Evolutionary conservation across 75 land plant genomes (phyloP), one percentile per base, ranked within the genome.

Genomic region (Adiantum capillusveneris): DNA sequence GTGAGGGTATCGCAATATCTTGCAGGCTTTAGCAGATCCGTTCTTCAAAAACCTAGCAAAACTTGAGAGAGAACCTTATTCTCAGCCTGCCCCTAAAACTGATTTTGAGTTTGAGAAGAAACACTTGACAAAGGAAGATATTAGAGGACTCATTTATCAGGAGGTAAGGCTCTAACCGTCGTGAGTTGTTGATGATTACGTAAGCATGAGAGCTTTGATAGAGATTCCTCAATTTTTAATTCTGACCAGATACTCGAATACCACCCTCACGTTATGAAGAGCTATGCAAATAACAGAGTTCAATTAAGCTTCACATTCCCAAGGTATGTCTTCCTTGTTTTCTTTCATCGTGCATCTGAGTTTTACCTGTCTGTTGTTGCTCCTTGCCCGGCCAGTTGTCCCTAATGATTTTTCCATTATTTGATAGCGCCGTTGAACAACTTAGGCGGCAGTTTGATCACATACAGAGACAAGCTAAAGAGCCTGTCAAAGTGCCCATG

Each of bases 201-300:
- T 14, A 41, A 14, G 14, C 9, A 41, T 41, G 14, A 41, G 43
- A 41, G n/a, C n/a, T n/a, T n/a, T n/a, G n/a, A n/a, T n/a, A n/a
- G n/a, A n/a, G n/a, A n/a, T n/a, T n/a, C n/a, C n/a, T n/a, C n/a
- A n/a, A n/a, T n/a, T n/a, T n/a, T n/a, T n/a, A n/a, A n/a, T n/a
- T n/a, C 22, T 11, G 18, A 21, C 6, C 84, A 81, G 84, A 81
- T 81, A 24, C 65, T 79, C 27, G 85, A 83, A 66, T 83, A 83
- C 53, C 85, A 83, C 56, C 85, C 85, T 20, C 70, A 79, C 58
- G 79, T 75, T 79, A 69, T 72, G 20, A 65, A 65, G 66, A 75
- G 75, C 44, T 64, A 83, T 66, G 66, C 79, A 25, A 59, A 62
- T 36, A 82, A 75, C 43, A 65, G 31, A 27, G 76, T 80, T 19